Base-by-base conservation (phyloP, 73 alveolate species). In the Symbiodinium pilosum region DNA sequence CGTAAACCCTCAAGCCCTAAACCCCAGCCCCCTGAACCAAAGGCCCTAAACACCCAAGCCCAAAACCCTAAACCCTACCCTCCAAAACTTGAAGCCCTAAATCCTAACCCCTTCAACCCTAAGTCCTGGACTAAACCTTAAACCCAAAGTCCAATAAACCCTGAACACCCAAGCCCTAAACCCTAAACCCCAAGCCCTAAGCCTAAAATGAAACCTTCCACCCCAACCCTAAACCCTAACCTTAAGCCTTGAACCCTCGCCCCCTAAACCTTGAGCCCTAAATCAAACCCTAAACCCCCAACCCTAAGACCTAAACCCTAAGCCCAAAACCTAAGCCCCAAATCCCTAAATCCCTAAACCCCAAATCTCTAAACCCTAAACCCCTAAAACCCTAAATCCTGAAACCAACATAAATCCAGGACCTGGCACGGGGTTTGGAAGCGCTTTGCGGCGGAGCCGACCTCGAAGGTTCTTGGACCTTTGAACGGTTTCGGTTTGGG, bases 381-480 rank as follows among this genome's bases (percentile, higher is more conserved):
- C 73, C 73, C 64, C 64, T 16, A 11, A 47, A 47, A 47, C 64
- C 64, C 64, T 16, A 47, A 47, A 47, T 16, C 64, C 16, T 47
- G 16, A 47, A 47, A 8, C 8, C 64, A 11, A 11, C 24, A 8
- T 47, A 16, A 16, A 16, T 47, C 1, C 8, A 54, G 94, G 84
- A 86, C 94, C 11, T 86, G 94, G 94, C 94, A 52, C 38, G 94
- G 94, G 41, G 59, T 77, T 41, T 86, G 94, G 94, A n/a, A 51
- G 44, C 94, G 94, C 84, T 54, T 86, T 26, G 73, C 77, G 38
- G 38, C 83, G 2, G 64, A 71, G 38, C 32, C 11, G 41, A 52
- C 39, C n/a, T 43, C 39, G 44, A 47, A 47, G 64, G 64, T 16
- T 16, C 64, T 47, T 11, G 24, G 64, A 47, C 24, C 8, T 16